Conservation (phyloP, 1,284 basidiomycete genomes). For the Singerocomus rubriflavus region DNA sequence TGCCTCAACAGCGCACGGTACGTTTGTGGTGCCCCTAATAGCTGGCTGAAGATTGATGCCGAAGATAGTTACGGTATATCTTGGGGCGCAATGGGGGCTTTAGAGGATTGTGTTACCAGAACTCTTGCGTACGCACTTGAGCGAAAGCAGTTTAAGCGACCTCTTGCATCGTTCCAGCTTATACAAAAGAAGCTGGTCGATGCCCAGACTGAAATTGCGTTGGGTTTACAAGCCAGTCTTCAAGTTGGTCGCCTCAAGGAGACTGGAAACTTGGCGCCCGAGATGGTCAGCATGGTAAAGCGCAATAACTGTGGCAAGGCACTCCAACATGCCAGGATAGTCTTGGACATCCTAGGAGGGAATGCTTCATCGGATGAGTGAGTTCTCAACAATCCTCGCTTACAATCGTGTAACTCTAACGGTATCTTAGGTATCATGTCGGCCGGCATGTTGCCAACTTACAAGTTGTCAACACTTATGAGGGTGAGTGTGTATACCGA, state of each 20-base stretch:
- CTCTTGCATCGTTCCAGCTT: slow-evolving; percentile 92
- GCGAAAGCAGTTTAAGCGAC: slow-evolving; percentile 85
- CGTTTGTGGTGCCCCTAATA: slow-evolving; percentile 6
- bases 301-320: slow-evolving; percentile 96
- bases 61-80: slow-evolving; percentile 74
- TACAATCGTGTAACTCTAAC: not conserved
- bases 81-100: slow-evolving; percentile 92
- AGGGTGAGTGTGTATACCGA: slow-evolving; percentile 51
- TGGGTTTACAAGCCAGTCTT: slow-evolving; percentile 79
- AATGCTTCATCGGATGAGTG: slow-evolving; percentile 90
- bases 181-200: slow-evolving; percentile 97
- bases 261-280: slow-evolving; percentile 71
- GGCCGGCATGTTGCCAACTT: slow-evolving; percentile 89
- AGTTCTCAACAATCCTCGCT: slow-evolving; percentile 29
- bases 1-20: slow-evolving; percentile 88
- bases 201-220: slow-evolving; percentile 80
- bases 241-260: slow-evolving; percentile 94
- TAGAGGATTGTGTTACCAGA: slow-evolving; percentile 86
- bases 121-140: slow-evolving; percentile 87
- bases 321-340: slow-evolving; percentile 70
- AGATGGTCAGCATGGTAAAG: slow-evolving; percentile 96
- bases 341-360: slow-evolving; percentile 89
- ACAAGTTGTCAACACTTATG: slow-evolving; percentile 91
- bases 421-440: slow-evolving; percentile 69
- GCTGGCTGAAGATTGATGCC: not conserved